Percentiles rank a stretch among this genome's conserved stretches.
Evolutionary conservation across 2,329 filamentous ascomycete genomes (phyloP).

Genomic region (Microsporum ferrugineum): DNA sequence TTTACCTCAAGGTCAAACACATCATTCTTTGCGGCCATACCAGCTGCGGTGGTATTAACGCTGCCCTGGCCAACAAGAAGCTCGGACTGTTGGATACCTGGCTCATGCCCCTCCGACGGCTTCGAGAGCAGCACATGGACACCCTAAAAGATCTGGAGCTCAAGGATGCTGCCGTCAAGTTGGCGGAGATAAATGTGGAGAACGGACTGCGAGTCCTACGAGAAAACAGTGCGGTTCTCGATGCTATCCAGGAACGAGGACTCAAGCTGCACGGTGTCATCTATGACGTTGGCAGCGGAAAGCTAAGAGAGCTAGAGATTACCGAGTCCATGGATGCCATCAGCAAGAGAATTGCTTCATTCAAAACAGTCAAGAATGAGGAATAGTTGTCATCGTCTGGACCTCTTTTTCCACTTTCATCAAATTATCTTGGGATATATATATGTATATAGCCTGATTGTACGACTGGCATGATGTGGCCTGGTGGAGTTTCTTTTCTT

Average conservation of each 20-base stretch:
- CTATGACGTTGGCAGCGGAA: slow-evolving; percentile 53
- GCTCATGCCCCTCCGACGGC: slow-evolving; percentile 45
- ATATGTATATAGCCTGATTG: neutral
- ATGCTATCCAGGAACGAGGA: slow-evolving; percentile 58
- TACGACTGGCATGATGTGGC: neutral
- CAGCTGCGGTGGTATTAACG: slow-evolving; percentile 47
- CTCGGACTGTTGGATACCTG: slow-evolving; percentile 51
- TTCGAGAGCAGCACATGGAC: slow-evolving; percentile 43
- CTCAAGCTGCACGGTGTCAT: slow-evolving; percentile 67
- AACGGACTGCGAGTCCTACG: slow-evolving; percentile 56
- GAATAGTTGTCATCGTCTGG: neutral
- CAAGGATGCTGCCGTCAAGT: slow-evolving; percentile 44
- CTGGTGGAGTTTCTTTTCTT: neutral
- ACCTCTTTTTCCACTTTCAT: neutral
- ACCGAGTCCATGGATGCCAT: slow-evolving; percentile 31
- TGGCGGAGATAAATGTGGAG: slow-evolving; percentile 69
- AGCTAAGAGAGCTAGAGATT: slow-evolving; percentile 43
- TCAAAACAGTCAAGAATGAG: slow-evolving; percentile 22
- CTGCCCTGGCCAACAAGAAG: slow-evolving; percentile 44
- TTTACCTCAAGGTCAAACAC: slow-evolving; percentile 55
- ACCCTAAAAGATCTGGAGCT: slow-evolving; percentile 38
- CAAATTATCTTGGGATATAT: neutral
- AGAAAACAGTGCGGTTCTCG: slow-evolving; percentile 56
- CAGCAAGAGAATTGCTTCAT: slow-evolving; percentile 30
- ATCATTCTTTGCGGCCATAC: slow-evolving; percentile 53